phyloP scores from a whole-genome alignment of 345 rosid species.

The Eucalyptus erythrocorys region DNA sequence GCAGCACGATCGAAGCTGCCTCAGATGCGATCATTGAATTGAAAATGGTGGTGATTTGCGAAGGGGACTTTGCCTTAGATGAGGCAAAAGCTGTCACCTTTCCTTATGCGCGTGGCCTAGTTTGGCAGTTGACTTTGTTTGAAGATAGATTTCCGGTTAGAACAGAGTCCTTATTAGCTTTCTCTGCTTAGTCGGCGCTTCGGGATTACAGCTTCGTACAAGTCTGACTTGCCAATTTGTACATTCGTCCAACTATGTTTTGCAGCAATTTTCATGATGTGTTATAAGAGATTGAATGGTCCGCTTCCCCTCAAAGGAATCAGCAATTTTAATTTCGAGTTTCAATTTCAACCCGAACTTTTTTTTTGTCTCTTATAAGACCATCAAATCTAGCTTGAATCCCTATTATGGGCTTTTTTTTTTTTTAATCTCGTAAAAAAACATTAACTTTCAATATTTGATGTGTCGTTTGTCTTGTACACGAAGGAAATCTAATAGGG shows the following conservation, averaged over 20 bases:
- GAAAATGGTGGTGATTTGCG: background rate
- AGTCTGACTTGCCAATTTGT: background rate
- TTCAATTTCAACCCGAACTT: background rate
- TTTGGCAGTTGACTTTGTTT: background rate
- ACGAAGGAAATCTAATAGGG: background rate
- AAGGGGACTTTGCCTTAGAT: background rate
- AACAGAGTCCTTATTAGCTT: background rate
- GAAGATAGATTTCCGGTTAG: background rate
- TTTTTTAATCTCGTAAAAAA: fast-evolving
- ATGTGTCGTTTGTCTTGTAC: background rate
- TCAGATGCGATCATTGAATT: too few species aligned
- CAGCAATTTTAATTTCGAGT: background rate
- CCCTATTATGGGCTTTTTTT: background rate
- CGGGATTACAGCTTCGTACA: background rate
- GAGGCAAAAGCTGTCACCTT: background rate
- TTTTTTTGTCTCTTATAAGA: background rate
- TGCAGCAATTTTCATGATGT: background rate
- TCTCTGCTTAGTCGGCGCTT: background rate
- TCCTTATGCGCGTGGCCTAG: background rate
- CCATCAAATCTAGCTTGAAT: background rate
- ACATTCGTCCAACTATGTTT: background rate
- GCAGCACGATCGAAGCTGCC: background rate
- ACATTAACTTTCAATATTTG: background rate
- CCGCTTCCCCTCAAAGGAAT: background rate
- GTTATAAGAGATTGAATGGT: background rate